Conservation (phyloP, 495 filamentous ascomycete species). For the Penicilliopsis zonata region DNA sequence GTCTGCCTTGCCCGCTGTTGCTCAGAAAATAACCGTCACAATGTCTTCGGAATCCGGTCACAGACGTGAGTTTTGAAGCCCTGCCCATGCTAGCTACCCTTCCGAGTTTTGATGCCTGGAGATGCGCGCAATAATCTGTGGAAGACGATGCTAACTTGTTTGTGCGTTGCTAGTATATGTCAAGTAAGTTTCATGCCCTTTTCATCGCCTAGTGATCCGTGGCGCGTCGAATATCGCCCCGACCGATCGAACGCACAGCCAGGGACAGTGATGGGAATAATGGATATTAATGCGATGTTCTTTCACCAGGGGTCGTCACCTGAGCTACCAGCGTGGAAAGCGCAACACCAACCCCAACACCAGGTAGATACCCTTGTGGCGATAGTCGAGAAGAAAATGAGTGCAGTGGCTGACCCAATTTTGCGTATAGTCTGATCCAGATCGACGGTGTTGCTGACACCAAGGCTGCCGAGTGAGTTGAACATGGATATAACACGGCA, state of each 20-base stretch:
- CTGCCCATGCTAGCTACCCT: no score
- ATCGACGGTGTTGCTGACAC: constrained; percentile 91
- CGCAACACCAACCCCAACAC: constrained; percentile 75
- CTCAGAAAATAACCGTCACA: constrained; percentile 44
- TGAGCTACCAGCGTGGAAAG: constrained; percentile 87
- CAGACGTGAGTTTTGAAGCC: constrained; percentile 59
- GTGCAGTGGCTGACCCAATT: constrained; percentile 5
- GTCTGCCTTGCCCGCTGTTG: constrained; percentile 33
- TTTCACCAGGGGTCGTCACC: constrained; percentile 69
- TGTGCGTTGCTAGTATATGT: constrained; percentile 71
- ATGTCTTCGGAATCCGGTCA: constrained; percentile 79
- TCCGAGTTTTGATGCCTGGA: no score
- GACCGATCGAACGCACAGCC: no score
- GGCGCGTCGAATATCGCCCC: constrained; percentile 2
- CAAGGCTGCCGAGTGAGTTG: constrained; percentile 67
- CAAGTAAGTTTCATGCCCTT: constrained; percentile 58
- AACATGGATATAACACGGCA: constrained; percentile 1
- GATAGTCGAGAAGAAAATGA: no score
- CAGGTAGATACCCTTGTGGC: constrained; percentile 33
- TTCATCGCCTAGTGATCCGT: constrained; percentile 15
- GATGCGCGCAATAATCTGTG: constrained; percentile 1
- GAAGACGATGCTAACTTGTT: constrained; percentile 20
- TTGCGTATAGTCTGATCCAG: constrained; percentile 58
- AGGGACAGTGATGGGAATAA: constrained; percentile 7
- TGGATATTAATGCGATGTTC: constrained; percentile 25